phyloP scores from a whole-genome alignment of 2,329 filamentous ascomycete genomes.

The Hymenoscyphus occultus region DNA sequence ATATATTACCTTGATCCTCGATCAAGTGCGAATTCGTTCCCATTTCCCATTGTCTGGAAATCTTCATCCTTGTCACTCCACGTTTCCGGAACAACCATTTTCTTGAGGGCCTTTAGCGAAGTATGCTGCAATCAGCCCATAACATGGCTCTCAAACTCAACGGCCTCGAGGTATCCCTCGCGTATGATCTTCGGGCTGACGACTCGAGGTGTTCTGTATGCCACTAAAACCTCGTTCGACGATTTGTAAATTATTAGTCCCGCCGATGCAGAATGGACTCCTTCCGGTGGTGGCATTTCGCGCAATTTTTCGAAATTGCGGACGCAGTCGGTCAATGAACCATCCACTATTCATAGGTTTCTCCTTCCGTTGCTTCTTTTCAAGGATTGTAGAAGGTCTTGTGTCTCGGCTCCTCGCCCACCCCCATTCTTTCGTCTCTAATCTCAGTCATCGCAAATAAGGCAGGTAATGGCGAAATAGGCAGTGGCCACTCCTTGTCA shows the following conservation, averaged over 20 bases:
- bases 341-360: constrained; percentile 1
- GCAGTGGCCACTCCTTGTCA: constrained; percentile 25
- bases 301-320: background rate
- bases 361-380: constrained; percentile 12
- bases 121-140: background rate
- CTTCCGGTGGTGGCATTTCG: background rate
- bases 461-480: constrained; percentile 25
- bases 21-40: background rate
- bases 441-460: constrained; percentile 28
- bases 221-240: no score
- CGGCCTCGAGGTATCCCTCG: background rate
- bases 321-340: background rate
- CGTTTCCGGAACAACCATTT: background rate
- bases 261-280: background rate
- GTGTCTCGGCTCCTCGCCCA: constrained; percentile 21
- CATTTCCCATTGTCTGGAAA: background rate
- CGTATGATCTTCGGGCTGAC: background rate
- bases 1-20: background rate
- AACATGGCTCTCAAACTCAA: background rate
- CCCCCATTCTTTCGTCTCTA: constrained; percentile 25
- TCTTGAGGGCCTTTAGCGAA: background rate
- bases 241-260: background rate
- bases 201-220: background rate
- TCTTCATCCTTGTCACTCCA: background rate
- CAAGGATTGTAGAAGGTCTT: constrained; percentile 33